Evolutionary conservation across 2,329 filamentous ascomycete species (phyloP).

Genomic region (Leptographium lundbergii): DNA sequence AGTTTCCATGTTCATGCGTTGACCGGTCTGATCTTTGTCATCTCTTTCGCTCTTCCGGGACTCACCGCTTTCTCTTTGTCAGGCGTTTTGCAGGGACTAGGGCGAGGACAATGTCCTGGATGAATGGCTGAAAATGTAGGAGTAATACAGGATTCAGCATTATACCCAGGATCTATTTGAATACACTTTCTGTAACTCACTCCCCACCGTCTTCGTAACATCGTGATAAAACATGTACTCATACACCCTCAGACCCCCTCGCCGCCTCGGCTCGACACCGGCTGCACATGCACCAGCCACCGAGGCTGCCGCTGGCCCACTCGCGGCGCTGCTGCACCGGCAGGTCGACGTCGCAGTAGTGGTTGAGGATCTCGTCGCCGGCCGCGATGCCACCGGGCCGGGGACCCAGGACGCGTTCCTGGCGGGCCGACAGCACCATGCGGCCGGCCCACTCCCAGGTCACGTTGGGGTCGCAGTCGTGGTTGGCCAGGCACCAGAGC

Average conservation of each 20-base stretch:
- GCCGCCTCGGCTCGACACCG: constrained; percentile 64
- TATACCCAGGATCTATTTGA: no score
- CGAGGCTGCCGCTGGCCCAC: constrained; percentile 79
- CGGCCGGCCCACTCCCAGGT: constrained; percentile 83
- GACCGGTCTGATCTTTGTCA: not conserved
- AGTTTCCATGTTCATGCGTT: no score
- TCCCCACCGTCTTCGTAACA: no score
- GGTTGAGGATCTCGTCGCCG: constrained; percentile 79
- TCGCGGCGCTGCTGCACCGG: constrained; percentile 70
- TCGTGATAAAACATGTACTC: no score
- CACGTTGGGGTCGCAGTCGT: constrained; percentile 91
- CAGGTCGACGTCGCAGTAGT: constrained; percentile 82
- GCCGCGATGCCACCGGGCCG: constrained; percentile 45
- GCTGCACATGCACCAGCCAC: constrained; percentile 76
- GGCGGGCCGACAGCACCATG: constrained; percentile 56
- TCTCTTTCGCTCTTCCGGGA: no score
- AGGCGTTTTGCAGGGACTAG: not conserved
- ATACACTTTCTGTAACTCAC: no score
- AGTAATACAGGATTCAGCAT: no score
- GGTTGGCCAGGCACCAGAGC: constrained; percentile 92
- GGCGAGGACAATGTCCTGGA: no score
- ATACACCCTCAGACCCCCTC: not conserved
- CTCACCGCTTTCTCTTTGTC: no score
- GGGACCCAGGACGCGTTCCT: constrained; percentile 20
- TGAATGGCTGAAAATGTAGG: no score